These are phyloP conservation scores for Ensete ventricosum DNA, from an alignment of 176 grass and related monocot species.

Conservation along the genomic window DNA sequence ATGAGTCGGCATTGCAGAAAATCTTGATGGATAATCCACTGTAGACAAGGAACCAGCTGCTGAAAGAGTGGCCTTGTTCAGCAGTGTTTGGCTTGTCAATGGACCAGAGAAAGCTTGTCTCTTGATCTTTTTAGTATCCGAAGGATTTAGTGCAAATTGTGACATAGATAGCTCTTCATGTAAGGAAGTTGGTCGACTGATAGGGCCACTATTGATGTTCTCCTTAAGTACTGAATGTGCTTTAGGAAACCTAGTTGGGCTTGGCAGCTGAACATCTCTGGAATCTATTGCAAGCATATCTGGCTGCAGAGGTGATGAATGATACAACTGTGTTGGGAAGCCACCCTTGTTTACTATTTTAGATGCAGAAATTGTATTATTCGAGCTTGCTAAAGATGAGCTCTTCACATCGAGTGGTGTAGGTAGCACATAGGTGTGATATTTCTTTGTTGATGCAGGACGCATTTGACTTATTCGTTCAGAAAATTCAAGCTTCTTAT, in stretches of 20 bases:
- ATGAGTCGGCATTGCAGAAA: slow-evolving; percentile 27
- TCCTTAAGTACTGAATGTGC: slow-evolving; percentile 62
- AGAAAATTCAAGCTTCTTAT: slow-evolving; percentile 56
- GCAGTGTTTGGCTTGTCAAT: slow-evolving; percentile 30
- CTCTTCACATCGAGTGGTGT: slow-evolving; percentile 52
- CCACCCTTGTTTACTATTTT: slow-evolving; percentile 33
- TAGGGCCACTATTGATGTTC: slow-evolving; percentile 45
- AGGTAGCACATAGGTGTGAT: slow-evolving; percentile 79
- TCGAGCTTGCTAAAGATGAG: slow-evolving; percentile 29
- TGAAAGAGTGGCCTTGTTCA: neutral
- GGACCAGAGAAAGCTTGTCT: slow-evolving; percentile 63
- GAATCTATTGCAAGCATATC: slow-evolving; percentile 44
- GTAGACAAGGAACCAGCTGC: slow-evolving; percentile 6
- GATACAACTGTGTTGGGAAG: slow-evolving; percentile 19
- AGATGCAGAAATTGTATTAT: slow-evolving; percentile 34
- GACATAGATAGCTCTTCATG: slow-evolving; percentile 31
- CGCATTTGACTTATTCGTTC: slow-evolving; percentile 54
- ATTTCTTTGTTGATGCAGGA: slow-evolving; percentile 63
- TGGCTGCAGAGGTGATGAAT: slow-evolving; percentile 67
- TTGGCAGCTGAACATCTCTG: slow-evolving; percentile 53
- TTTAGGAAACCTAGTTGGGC: slow-evolving; percentile 45
- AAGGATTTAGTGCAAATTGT: slow-evolving; percentile 28
- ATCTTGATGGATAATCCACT: slow-evolving; percentile 43
- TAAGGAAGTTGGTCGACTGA: slow-evolving; percentile 24
- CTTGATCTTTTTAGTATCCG: slow-evolving; percentile 61